Percentiles rank a stretch among this genome's conserved stretches.
Conservation (phyloP, 345 rosid genomes). For the Eucalyptus guilfoylei region DNA sequence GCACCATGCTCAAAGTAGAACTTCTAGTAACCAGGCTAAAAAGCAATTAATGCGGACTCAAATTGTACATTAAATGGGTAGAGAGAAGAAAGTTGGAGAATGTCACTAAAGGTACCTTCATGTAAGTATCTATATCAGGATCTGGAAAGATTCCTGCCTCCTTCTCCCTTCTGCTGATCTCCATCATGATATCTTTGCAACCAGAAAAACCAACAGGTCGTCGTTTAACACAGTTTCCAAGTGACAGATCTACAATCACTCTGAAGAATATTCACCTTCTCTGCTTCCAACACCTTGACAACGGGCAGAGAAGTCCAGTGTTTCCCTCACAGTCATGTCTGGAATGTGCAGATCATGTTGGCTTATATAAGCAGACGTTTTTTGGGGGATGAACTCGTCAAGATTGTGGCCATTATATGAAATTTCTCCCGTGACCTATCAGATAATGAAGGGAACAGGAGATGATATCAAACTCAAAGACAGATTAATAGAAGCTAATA, state of each 20-base stretch:
- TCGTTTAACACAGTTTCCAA: not conserved
- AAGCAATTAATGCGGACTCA: not conserved
- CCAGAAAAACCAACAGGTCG: not conserved
- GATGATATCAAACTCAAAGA: not conserved
- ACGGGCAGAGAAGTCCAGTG: conserved; percentile 4
- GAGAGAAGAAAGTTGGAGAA: not conserved
- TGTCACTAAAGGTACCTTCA: conserved; percentile 18
- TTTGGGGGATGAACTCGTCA: not conserved
- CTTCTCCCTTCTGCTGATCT: conserved; percentile 33
- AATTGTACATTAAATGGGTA: not conserved
- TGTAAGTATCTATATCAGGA: conserved; percentile 27
- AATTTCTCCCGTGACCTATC: conserved; percentile 21
- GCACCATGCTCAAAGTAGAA: not conserved
- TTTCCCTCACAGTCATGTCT: conserved; percentile 9
- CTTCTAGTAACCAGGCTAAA: not conserved
- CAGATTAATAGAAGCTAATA: not conserved
- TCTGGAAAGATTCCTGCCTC: conserved; percentile 31
- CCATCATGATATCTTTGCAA: conserved; percentile 17
- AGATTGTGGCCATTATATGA: not conserved
- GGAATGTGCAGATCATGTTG: conserved; percentile 4
- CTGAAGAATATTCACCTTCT: conserved; percentile 7
- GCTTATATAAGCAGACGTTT: conserved; percentile 4
- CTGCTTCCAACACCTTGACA: conserved; percentile 13
- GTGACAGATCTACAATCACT: not conserved
- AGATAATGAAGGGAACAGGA: not conserved